Evolutionary conservation across 108 stramenopile species (phyloP).

Genomic region (Asterionellopsis glacialis): DNA sequence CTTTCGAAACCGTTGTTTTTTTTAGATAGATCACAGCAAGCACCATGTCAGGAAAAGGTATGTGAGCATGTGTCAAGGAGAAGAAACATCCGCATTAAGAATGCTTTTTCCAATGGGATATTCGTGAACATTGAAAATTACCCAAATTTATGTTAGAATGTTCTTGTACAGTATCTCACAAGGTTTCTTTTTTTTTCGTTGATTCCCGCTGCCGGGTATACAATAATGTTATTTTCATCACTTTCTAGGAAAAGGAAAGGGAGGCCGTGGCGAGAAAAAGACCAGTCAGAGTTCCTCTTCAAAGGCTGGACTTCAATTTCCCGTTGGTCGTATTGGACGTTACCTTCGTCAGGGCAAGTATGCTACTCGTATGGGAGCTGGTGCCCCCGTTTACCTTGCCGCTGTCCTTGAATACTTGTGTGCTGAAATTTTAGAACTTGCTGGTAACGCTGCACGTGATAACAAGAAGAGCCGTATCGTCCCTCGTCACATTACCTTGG

Average conservation of each 20-base stretch:
- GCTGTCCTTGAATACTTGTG: slow-evolving; percentile 51
- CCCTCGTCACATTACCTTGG: slow-evolving; percentile 86
- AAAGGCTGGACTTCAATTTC: slow-evolving; percentile 88
- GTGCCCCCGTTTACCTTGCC: slow-evolving; percentile 75
- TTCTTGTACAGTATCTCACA: no score
- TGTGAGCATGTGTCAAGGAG: neutral
- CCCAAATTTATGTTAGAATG: no score
- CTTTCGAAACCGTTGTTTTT: no score
- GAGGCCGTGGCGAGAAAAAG: slow-evolving; percentile 71
- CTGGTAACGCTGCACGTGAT: slow-evolving; percentile 89
- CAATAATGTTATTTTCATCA: no score
- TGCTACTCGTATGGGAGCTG: slow-evolving; percentile 71
- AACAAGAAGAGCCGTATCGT: slow-evolving; percentile 87
- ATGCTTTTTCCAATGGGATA: no score
- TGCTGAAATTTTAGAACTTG: slow-evolving; percentile 87
- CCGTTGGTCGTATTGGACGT: slow-evolving; percentile 74
- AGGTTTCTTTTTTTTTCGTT: neutral
- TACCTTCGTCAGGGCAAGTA: slow-evolving; percentile 81
- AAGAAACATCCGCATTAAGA: no score
- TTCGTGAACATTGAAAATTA: neutral
- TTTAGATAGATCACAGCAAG: no score
- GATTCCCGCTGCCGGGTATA: neutral
- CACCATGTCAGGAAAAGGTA: slow-evolving; percentile 46
- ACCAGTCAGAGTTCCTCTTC: slow-evolving; percentile 30
- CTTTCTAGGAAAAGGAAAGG: slow-evolving; percentile 58